phyloP scores from a whole-genome alignment of 768 basidiomycete species.

The Leccinellum rugosiceps region DNA sequence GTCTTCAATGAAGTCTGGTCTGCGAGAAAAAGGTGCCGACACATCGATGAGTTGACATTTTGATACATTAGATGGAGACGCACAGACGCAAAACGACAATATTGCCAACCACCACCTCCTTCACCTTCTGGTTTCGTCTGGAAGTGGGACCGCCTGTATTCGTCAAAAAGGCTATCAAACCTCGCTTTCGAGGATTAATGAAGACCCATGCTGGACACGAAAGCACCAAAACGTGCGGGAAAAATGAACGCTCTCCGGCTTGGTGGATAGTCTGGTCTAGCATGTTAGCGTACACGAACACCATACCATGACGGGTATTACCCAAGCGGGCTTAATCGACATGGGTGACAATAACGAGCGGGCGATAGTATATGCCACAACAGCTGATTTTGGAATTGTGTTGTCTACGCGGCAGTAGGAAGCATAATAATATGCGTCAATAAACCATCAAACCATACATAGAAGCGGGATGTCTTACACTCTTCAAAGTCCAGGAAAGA shows the following conservation, averaged over 20 bases:
- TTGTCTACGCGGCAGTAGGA: slow-evolving; percentile 39
- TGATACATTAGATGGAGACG: not conserved
- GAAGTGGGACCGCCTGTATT: slow-evolving; percentile 44
- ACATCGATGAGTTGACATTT: not conserved
- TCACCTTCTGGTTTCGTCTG: slow-evolving; percentile 29
- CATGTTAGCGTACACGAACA: slow-evolving; percentile 2
- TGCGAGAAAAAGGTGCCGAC: slow-evolving; percentile 20
- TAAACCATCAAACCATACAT: not conserved
- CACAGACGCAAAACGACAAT: slow-evolving; percentile 55
- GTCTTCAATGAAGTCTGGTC: slow-evolving; percentile 52
- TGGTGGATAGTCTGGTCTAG: slow-evolving; percentile 20
- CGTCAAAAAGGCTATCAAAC: slow-evolving; percentile 47
- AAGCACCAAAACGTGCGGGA: slow-evolving; percentile 45
- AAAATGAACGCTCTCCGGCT: slow-evolving; percentile 39
- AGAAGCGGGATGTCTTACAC: slow-evolving; percentile 40
- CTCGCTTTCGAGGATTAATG: slow-evolving; percentile 28
- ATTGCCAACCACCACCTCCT: slow-evolving; percentile 45
- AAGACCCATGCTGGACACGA: slow-evolving; percentile 35
- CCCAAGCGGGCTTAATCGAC: slow-evolving; percentile 38
- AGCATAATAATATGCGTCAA: slow-evolving; percentile 24
- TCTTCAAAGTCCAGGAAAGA: slow-evolving; percentile 59
- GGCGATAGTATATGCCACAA: slow-evolving; percentile 30
- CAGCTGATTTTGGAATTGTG: slow-evolving; percentile 36
- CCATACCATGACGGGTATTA: slow-evolving; percentile 16
- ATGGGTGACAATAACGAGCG: slow-evolving; percentile 30